Evolutionary conservation across 2,329 filamentous ascomycete genomes (phyloP).

Genomic region (Cladophialophora immunda): DNA sequence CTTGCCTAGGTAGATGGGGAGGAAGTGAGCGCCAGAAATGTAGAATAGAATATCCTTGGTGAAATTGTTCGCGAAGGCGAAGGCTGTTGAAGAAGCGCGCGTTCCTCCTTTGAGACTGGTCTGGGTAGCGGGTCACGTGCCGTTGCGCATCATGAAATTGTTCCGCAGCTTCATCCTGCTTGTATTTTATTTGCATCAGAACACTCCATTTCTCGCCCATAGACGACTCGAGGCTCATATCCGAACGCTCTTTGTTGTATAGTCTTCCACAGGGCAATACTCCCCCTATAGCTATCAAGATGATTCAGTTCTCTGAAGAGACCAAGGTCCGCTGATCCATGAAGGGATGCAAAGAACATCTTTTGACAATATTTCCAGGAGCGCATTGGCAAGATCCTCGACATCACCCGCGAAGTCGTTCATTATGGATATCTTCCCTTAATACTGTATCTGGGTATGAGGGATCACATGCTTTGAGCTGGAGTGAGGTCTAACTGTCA

Average conservation of each 20-base stretch:
- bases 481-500: slow-evolving; percentile 17
- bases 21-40: neutral
- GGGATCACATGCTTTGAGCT: neutral
- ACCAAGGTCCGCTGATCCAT: slow-evolving; percentile 74
- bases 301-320: slow-evolving; percentile 82
- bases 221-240: neutral
- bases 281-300: slow-evolving; percentile 9
- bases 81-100: slow-evolving; percentile 5
- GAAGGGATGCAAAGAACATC: slow-evolving; percentile 7
- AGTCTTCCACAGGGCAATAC: neutral
- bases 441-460: slow-evolving; percentile 91
- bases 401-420: slow-evolving; percentile 89
- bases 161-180: slow-evolving; percentile 26
- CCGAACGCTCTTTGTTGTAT: neutral
- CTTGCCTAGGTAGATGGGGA: neutral
- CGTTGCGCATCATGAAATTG: slow-evolving; percentile 5
- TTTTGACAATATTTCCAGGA: slow-evolving; percentile 66
- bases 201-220: neutral
- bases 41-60: neutral
- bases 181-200: neutral
- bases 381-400: slow-evolving; percentile 96
- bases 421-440: slow-evolving; percentile 98
- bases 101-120: slow-evolving; percentile 20
- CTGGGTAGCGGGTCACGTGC: slow-evolving; percentile 8
- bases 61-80: slow-evolving; percentile 7